Base-by-base conservation (phyloP, 164 flowering plant species). In the Umbilicus rupestris region DNA sequence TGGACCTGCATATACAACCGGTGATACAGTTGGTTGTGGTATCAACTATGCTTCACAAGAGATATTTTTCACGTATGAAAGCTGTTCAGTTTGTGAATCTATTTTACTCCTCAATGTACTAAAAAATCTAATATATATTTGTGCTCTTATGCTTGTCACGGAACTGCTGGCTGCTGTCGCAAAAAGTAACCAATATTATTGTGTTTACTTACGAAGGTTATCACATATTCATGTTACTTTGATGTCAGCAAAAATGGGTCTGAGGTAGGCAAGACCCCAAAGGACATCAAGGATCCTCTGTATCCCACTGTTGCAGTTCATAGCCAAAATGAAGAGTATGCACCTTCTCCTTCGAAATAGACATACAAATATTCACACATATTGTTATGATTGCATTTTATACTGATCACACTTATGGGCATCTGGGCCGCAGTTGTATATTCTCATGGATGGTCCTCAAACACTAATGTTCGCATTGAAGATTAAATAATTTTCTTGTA, bases 241-340 rank as follows among this genome's bases (percentile, higher is more conserved):
- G 33, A 30, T 74, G 68, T 72, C 85, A 95, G 99, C 37, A 92
- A 92, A 78, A 95, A 95, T 78, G 97, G 97, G 39, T 72, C 71
- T 29, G 62, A 89, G 26, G 86, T 92, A 20, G 99, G 97, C 69
- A 62, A 81, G 14, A 78, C 79, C 1, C 39, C 20, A 73, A 88
- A 88, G 84, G 88, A 88, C 58, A 77, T 86, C 64, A 88, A 86
- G 74, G 88, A 89, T 63, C 85, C 86, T 46, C 69, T 90, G 46
- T 92, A 78, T 80, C 99, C 99, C 39, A 95, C 99, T 2, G 68
- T 95, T 81, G 85, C 97, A 42, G 99, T 95, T 72, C 99, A 95
- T 73, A 95, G 99, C 78, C 97, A 81, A 78, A 83, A 84, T 77
- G 99, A 95, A 71, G 93, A 92, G 99, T 95, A 92, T 68, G 96